Conservation (phyloP, 352 stramenopile species). For the Plasmopara halstedii region DNA sequence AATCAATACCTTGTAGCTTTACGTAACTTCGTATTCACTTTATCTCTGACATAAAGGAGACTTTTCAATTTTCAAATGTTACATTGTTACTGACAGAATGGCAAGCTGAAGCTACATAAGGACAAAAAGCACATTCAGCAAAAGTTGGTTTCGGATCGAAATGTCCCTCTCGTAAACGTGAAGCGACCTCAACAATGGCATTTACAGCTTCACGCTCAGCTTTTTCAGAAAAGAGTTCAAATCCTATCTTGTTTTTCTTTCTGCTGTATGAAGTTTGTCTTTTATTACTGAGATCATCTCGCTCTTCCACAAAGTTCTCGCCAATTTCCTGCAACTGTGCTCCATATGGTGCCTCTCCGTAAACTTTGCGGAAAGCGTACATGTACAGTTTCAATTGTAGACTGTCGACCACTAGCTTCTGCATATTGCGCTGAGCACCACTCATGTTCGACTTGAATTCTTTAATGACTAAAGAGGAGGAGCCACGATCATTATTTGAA, state of each 20-base stretch:
- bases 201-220: constrained; percentile 1
- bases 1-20: no score
- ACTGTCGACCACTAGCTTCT: constrained; percentile 48
- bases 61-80: no score
- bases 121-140: constrained; percentile 62
- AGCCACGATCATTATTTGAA: background rate
- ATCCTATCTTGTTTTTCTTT: background rate
- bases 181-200: constrained; percentile 1
- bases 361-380: constrained; percentile 59
- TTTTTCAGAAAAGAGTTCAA: background rate
- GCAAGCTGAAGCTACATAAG: constrained; percentile 27
- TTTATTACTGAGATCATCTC: background rate
- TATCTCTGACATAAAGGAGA: no score
- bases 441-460: constrained; percentile 84
- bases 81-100: background rate
- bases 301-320: constrained; percentile 7
- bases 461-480: constrained; percentile 40
- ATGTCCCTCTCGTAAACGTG: constrained; percentile 32
- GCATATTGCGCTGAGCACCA: constrained; percentile 38
- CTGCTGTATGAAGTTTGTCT: constrained; percentile 5
- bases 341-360: constrained; percentile 41
- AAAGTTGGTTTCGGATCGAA: constrained; percentile 54
- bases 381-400: constrained; percentile 81
- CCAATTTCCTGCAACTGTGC: constrained; percentile 58
- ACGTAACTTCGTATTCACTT: no score